A percentile compares a stretch with the other conserved stretches of the same genome.
Evolutionary conservation across 768 basidiomycete genomes (phyloP).

Genomic region (Tephrocybe sp.): DNA sequence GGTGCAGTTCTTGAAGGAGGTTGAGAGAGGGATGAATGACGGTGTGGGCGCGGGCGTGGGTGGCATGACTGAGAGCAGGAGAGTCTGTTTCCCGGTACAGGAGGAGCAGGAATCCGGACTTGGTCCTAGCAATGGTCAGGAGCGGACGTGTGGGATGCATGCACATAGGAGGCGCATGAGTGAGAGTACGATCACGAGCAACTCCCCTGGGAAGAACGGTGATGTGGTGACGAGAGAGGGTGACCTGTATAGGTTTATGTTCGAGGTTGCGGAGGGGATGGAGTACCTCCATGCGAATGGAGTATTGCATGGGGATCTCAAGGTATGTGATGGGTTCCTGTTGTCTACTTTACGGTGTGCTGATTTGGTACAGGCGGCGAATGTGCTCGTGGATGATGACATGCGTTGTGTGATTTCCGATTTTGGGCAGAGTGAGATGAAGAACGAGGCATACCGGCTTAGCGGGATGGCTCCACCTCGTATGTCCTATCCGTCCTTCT

Average conservation of each 20-base stretch:
- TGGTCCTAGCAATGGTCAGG: too few species aligned
- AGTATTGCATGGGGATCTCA: slow-evolving; percentile 79
- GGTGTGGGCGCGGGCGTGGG: slow-evolving; percentile 5
- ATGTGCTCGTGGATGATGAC: slow-evolving; percentile 71
- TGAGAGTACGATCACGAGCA: neutral
- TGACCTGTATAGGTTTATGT: slow-evolving; percentile 58
- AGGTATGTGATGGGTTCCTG: slow-evolving; percentile 40
- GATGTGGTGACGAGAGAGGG: slow-evolving; percentile 12
- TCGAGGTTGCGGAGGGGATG: slow-evolving; percentile 81
- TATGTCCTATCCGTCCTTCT: slow-evolving; percentile 26
- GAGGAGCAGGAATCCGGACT: slow-evolving; percentile 5
- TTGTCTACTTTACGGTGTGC: neutral
- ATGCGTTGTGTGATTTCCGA: slow-evolving; percentile 73
- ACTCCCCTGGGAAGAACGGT: neutral
- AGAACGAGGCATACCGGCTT: slow-evolving; percentile 62
- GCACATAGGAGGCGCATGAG: neutral
- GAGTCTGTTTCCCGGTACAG: slow-evolving; percentile 5
- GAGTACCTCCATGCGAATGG: slow-evolving; percentile 68
- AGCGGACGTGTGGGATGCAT: neutral
- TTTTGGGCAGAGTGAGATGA: slow-evolving; percentile 82
- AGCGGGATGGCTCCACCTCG: slow-evolving; percentile 49
- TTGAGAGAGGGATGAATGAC: slow-evolving; percentile 16
- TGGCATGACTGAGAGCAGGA: slow-evolving; percentile 5
- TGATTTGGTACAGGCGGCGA: slow-evolving; percentile 47
- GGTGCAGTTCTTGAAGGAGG: slow-evolving; percentile 50